Conservation (phyloP, 495 filamentous ascomycete species). For the Neurospora sp. region DNA sequence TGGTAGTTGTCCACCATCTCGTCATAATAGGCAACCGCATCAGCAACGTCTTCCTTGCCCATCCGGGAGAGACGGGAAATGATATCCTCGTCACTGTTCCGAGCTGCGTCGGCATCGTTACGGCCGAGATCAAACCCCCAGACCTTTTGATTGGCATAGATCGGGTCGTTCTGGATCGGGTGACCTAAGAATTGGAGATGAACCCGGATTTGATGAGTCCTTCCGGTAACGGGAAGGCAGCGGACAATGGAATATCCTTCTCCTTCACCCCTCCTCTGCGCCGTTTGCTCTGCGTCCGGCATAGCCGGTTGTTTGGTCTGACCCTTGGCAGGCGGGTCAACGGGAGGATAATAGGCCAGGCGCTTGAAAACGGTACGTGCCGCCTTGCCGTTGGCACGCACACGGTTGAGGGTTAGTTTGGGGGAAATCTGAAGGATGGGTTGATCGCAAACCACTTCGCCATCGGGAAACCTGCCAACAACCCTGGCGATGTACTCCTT, state of each 20-base stretch:
- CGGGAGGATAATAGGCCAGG: conserved; percentile 71
- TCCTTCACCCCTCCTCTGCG: conserved; percentile 17
- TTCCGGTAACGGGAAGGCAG: conserved; percentile 83
- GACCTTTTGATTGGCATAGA: conserved; percentile 87
- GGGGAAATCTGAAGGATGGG: conserved; percentile 91
- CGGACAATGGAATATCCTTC: conserved; percentile 89
- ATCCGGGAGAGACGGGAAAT: conserved; percentile 76
- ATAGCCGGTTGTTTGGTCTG: conserved; percentile 3
- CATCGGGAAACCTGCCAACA: conserved; percentile 78
- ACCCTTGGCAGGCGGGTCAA: conserved; percentile 5
- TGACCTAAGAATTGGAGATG: conserved; percentile 92
- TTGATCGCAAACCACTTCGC: conserved; percentile 76
- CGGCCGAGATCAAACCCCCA: conserved; percentile 73
- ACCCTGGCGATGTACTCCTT: conserved; percentile 95
- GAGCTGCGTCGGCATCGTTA: conserved; percentile 50
- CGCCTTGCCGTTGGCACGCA: conserved; percentile 82
- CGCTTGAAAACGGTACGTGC: conserved; percentile 85
- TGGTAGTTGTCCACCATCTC: conserved; percentile 82
- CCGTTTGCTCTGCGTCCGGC: conserved; percentile 7
- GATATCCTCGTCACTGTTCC: conserved; percentile 75
- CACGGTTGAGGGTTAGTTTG: conserved; percentile 87
- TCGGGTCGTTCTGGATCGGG: conserved; percentile 93
- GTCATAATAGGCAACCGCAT: conserved; percentile 87
- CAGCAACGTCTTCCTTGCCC: conserved; percentile 85
- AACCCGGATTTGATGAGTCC: conserved; percentile 91